Conservation (phyloP, 352 stramenopile genomes). For the Peronosclerospora sorghi region DNA sequence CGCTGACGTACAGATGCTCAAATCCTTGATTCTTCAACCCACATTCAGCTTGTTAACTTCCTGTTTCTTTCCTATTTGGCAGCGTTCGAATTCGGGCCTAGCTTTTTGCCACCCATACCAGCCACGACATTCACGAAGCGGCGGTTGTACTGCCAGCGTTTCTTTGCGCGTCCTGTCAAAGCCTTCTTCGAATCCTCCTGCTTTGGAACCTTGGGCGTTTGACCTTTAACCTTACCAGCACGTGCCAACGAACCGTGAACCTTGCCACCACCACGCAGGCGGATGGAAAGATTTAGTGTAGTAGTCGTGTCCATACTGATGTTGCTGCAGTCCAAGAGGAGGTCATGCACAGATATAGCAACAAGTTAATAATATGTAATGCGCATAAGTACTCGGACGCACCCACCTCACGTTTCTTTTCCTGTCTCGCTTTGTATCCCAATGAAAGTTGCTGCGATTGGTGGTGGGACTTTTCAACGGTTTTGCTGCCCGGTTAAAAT, state of each 20-base stretch:
- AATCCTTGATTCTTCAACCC: not conserved
- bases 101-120: slow-evolving; percentile 92
- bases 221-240: slow-evolving; percentile 99
- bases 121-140: slow-evolving; percentile 99
- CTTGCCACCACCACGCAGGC: slow-evolving; percentile 93
- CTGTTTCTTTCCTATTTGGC: slow-evolving; percentile 60
- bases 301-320: slow-evolving; percentile 96
- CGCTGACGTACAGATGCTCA: slow-evolving; percentile 3
- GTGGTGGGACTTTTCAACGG: not conserved
- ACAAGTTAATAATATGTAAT: no score
- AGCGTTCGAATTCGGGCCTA: slow-evolving; percentile 98
- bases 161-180: slow-evolving; percentile 96
- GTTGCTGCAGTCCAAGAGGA: slow-evolving; percentile 69
- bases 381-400: not conserved
- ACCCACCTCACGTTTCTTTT: slow-evolving; percentile 52
- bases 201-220: slow-evolving; percentile 99
- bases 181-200: slow-evolving; percentile 97
- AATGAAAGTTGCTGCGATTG: slow-evolving; percentile 21
- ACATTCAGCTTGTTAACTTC: slow-evolving; percentile 18
- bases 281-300: slow-evolving; percentile 93
- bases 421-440: slow-evolving; percentile 27
- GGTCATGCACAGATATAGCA: no score
- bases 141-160: slow-evolving; percentile 99
- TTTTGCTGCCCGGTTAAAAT: slow-evolving; percentile 6
- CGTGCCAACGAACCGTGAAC: slow-evolving; percentile 99